Conservation (phyloP, 2,329 filamentous ascomycete genomes). For the Botrytis sinoallii region DNA sequence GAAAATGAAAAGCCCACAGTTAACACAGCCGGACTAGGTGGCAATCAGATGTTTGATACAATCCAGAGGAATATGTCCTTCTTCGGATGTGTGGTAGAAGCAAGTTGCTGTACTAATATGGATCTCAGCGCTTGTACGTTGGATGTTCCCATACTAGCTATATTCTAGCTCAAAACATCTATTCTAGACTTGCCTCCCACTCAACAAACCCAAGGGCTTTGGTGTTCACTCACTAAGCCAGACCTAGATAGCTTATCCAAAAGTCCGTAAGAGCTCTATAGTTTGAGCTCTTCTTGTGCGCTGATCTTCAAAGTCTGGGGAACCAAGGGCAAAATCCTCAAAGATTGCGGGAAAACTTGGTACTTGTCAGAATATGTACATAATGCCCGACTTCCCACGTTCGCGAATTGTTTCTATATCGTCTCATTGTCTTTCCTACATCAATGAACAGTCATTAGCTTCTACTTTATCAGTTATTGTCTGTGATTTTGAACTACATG, state of each 20-base stretch:
- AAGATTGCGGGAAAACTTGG: background rate
- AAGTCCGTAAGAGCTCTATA: background rate
- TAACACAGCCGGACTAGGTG: background rate
- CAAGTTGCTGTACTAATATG: background rate
- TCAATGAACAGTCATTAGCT: background rate
- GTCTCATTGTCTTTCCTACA: background rate
- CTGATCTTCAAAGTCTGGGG: background rate
- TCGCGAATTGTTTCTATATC: background rate
- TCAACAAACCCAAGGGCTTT: background rate
- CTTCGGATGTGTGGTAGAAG: background rate
- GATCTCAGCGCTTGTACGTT: background rate
- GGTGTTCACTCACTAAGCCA: constrained; percentile 1
- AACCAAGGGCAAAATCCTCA: background rate
- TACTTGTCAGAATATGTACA: background rate
- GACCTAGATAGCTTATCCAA: background rate
- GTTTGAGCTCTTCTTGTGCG: constrained; percentile 6
- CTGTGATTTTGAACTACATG: background rate
- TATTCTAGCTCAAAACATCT: background rate
- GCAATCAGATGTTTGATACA: background rate
- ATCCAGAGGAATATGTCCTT: background rate
- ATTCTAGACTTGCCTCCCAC: background rate
- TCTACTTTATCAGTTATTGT: background rate
- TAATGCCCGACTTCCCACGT: constrained; percentile 3
- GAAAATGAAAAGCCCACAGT: background rate
- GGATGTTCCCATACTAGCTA: background rate